Conservation (phyloP, 768 basidiomycete species). For the Termitomyces heimii region DNA sequence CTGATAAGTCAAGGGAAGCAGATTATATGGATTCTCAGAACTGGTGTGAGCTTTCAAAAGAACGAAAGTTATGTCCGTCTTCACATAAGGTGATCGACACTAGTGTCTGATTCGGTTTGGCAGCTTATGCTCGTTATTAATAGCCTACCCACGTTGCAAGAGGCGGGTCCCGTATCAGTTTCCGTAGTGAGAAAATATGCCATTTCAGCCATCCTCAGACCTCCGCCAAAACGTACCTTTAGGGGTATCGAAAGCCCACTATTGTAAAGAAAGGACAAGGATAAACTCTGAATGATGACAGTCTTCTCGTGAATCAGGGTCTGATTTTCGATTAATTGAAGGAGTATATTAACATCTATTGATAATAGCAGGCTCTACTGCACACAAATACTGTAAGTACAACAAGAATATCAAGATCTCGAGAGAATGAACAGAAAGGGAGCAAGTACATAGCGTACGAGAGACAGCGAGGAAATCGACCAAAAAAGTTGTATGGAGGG, state of each 20-base stretch:
- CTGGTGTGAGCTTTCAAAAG: neutral
- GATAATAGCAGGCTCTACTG: slow-evolving; percentile 9
- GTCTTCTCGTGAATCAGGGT: neutral
- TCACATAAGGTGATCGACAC: neutral
- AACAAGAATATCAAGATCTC: slow-evolving; percentile 2
- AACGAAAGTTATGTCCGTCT: neutral
- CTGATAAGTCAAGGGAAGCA: too few species aligned
- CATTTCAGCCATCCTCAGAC: neutral
- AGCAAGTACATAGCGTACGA: slow-evolving; percentile 9
- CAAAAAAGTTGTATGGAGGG: slow-evolving; percentile 2
- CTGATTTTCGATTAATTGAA: neutral
- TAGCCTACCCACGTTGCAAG: neutral
- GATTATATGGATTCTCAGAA: neutral
- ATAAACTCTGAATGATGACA: neutral
- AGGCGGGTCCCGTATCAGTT: neutral
- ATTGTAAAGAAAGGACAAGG: neutral
- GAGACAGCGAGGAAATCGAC: neutral
- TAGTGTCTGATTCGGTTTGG: neutral
- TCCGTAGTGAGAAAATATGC: neutral
- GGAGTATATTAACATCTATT: slow-evolving; percentile 2
- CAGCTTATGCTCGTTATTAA: neutral
- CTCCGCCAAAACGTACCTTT: neutral
- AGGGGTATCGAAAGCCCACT: neutral
- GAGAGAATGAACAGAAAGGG: neutral
- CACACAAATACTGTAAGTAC: slow-evolving; percentile 6